Conservation (phyloP, 140 eudicot genomes). For the Senecio squalidus region DNA sequence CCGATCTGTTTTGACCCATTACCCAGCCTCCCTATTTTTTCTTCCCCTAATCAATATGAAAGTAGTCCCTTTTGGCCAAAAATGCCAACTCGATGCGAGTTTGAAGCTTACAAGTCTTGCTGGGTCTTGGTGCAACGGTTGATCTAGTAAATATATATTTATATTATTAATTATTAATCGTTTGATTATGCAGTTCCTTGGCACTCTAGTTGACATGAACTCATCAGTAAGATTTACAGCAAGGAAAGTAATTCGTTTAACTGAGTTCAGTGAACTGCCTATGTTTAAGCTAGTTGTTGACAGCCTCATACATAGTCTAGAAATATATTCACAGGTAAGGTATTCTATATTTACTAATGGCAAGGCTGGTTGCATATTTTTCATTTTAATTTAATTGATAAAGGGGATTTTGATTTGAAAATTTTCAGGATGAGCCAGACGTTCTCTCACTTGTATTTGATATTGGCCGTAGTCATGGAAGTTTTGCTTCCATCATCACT, state of each 20-base stretch:
- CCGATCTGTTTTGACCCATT: too few species aligned
- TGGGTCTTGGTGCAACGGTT: neutral
- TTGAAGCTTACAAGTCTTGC: neutral
- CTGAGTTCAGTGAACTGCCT: constrained; percentile 35
- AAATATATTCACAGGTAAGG: constrained; percentile 61
- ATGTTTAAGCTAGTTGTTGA: constrained; percentile 44
- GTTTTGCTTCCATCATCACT: constrained; percentile 42
- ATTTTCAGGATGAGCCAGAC: constrained; percentile 72
- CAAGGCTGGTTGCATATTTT: neutral
- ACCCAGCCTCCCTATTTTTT: too few species aligned
- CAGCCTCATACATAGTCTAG: constrained; percentile 49
- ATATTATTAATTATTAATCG: neutral
- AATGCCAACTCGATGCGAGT: too few species aligned
- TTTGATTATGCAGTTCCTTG: constrained; percentile 57
- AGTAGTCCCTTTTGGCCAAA: too few species aligned
- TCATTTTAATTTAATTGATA: neutral
- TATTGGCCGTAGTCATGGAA: constrained; percentile 54
- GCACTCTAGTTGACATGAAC: constrained; percentile 48
- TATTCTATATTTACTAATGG: neutral
- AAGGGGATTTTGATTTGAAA: neutral
- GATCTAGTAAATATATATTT: neutral
- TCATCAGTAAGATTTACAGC: constrained; percentile 56
- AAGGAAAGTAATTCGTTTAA: constrained; percentile 49
- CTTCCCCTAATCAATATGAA: too few species aligned
- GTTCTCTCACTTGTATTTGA: constrained; percentile 39